Base-by-base conservation (phyloP, 2,329 filamentous ascomycete genomes). In the Gaeumannomyces tritici region DNA sequence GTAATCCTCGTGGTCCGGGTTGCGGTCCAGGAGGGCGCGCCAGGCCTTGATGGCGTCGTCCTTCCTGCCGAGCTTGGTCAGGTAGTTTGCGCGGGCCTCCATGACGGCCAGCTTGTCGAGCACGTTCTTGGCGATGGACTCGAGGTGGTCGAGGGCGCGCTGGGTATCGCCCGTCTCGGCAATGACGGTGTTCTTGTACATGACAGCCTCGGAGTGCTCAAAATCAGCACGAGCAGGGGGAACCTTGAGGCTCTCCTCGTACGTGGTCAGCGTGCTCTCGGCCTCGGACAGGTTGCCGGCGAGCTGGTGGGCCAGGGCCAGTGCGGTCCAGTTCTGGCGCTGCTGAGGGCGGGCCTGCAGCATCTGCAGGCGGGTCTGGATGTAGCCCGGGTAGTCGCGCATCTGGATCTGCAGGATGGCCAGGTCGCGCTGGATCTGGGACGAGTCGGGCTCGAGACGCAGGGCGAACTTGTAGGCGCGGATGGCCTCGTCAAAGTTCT, bases 401-500 rank as follows among this genome's bases (percentile, higher is more conserved):
- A 96, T 97, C 78, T 99, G 95, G 68, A 96, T 84, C 78, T 99
- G 95, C 64, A 99, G 83, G 65, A 96, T 85, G 60, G 95, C 93
- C 65, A 99, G 81, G 72, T 99, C 96, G 67, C 95, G 86, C 75
- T 96, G 91, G 70, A 99, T 99, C 75, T 96, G 93, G 65, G 86
- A 83, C 18, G 91, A 96, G 27, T 96, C 92, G n/a, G 96, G 93
- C 72, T 99, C 95, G 64, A 98, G 84, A 73, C 86, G 88, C 69
- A 99, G 80, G 21, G 95, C 95, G 75, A 96, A 96, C 74, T 96
- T 96, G 81, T 99, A 99, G 63, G 95, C 96, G 81, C 98, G 98
- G 79, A 97, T 97, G 12, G 96, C 93, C 78, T 98, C 95, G 75
- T 98, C 95, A 70, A 96, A 98, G 77, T 99, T 98, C 83, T 98